Evolutionary conservation across 139 green algal species (phyloP).

Genomic region (Auxenochlorella pyrenoidosa): DNA sequence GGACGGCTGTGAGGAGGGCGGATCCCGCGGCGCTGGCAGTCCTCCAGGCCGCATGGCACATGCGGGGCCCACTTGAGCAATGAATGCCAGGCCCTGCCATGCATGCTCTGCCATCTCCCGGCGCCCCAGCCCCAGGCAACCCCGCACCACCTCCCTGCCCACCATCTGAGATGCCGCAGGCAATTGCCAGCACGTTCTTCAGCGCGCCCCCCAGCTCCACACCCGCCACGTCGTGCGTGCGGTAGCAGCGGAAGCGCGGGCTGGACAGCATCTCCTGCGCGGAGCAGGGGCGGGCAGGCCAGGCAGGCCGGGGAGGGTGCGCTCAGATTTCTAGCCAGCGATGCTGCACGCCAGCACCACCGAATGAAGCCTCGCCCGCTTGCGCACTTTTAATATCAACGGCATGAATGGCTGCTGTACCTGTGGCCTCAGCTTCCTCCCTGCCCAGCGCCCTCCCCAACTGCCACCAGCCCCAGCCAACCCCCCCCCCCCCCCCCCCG

Average conservation of each 20-base stretch:
- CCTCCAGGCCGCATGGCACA: not conserved
- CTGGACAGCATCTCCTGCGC: constrained; percentile 52
- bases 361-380: too few species aligned
- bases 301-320: not conserved
- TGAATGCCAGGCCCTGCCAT: not conserved
- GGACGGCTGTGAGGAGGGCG: too few species aligned
- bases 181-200: constrained; percentile 80
- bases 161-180: constrained; percentile 71
- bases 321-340: too few species aligned
- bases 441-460: not conserved
- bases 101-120: too few species aligned
- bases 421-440: too few species aligned
- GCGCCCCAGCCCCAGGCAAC: not conserved
- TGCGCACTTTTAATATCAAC: too few species aligned
- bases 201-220: constrained; percentile 70
- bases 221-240: constrained; percentile 65
- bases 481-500: not conserved
- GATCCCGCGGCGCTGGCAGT: not conserved
- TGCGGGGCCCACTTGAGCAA: not conserved
- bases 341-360: too few species aligned
- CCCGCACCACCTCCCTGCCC: not conserved
- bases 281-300: too few species aligned
- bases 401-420: too few species aligned
- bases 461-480: not conserved
- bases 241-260: constrained; percentile 68